These are phyloP conservation scores for Tricholoma hemisulphureum DNA, from an alignment of 768 basidiomycete genomes.

Conservation along the genomic window DNA sequence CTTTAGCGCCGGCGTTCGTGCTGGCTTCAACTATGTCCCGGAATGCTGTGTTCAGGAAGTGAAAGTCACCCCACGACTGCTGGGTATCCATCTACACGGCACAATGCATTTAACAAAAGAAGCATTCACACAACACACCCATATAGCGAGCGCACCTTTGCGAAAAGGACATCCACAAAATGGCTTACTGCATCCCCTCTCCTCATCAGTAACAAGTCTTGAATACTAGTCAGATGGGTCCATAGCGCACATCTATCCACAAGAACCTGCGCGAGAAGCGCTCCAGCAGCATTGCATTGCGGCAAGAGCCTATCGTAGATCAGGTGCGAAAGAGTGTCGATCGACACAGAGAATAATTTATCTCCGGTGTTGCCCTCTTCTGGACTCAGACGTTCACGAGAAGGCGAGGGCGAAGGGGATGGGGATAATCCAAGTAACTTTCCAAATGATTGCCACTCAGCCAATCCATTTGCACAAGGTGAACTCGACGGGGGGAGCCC, in stretches of 20 bases:
- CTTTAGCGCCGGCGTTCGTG: constrained; percentile 33
- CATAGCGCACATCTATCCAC: constrained; percentile 66
- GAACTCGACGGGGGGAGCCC: constrained; percentile 29
- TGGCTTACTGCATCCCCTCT: constrained; percentile 75
- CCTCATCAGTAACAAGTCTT: constrained; percentile 73
- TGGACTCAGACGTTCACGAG: neutral
- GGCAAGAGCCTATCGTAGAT: constrained; percentile 65
- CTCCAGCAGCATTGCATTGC: constrained; percentile 51
- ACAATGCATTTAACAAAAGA: neutral
- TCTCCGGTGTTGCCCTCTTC: constrained; percentile 11
- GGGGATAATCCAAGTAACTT: constrained; percentile 32
- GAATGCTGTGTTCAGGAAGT: constrained; percentile 80
- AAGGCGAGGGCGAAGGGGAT: constrained; percentile 12
- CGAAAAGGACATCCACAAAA: constrained; percentile 72
- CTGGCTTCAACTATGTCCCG: constrained; percentile 59
- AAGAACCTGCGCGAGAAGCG: constrained; percentile 54
- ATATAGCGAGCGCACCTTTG: constrained; percentile 62
- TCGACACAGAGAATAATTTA: constrained; percentile 48
- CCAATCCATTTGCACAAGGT: constrained; percentile 22
- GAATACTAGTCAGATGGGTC: constrained; percentile 60
- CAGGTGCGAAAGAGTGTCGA: constrained; percentile 57
- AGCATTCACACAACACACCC: neutral
- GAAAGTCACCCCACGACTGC: constrained; percentile 76
- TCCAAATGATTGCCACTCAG: constrained; percentile 43
- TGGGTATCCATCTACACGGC: constrained; percentile 65